phyloP scores from a whole-genome alignment of 2,329 filamentous ascomycete species.

The Ceratocystis variospora region DNA sequence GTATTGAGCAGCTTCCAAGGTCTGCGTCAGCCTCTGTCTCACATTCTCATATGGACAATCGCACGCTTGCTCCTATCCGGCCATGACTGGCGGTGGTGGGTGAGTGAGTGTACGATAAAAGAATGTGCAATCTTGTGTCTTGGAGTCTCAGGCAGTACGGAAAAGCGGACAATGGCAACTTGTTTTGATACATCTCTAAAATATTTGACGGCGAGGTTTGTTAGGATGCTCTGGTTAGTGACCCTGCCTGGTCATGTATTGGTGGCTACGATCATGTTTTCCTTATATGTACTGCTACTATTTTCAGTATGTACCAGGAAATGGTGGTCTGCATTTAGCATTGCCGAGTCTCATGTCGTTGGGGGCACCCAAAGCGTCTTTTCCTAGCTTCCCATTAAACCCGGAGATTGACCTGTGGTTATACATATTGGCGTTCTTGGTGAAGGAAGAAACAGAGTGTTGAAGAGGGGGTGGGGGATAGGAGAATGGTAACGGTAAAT shows the following conservation, averaged over 20 bases:
- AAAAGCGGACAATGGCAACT: neutral
- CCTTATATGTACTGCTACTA: too few species aligned
- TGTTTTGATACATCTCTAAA: neutral
- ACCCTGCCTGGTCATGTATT: neutral
- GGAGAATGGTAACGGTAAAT: neutral
- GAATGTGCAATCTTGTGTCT: neutral
- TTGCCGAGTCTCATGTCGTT: too few species aligned
- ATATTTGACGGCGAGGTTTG: neutral
- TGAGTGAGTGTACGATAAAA: neutral
- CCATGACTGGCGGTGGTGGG: neutral
- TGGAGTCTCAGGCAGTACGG: neutral
- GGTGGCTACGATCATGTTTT: neutral
- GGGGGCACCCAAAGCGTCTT: too few species aligned
- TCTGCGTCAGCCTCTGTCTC: slow-evolving; percentile 5
- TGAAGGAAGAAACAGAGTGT: neutral
- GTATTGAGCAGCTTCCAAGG: slow-evolving; percentile 28
- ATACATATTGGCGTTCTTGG: neutral
- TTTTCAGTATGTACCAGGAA: too few species aligned
- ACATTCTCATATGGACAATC: slow-evolving; percentile 1
- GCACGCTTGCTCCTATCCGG: slow-evolving; percentile 11
- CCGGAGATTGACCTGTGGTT: neutral
- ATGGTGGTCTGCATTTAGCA: too few species aligned
- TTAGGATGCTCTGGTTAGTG: neutral
- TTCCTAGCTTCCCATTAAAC: too few species aligned
- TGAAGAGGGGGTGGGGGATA: neutral